Evolutionary conservation across 352 stramenopile genomes (phyloP), one percentile per base, ranked within the genome.

Genomic region (Globisporangium lucens): DNA sequence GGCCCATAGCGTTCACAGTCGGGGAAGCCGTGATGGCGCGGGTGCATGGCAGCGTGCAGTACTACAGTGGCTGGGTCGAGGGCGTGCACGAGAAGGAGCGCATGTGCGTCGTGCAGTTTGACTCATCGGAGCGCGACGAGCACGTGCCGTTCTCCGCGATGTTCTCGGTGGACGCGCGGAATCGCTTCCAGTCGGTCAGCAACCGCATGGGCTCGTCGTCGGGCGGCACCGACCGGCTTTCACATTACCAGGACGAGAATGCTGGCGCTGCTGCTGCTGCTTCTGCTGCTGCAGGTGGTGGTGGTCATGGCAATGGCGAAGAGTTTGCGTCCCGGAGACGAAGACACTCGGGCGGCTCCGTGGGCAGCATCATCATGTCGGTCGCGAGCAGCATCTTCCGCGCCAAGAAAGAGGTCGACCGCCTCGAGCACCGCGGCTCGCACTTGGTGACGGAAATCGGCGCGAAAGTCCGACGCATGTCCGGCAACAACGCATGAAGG

Each of bases 81-180:
- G 53, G 17, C 38, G 74, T 93, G 4, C 67, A 73, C 33, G 81
- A 90, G 57, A 85, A 85, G 46, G 74, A 89, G 15, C 78, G 82
- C 33, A 71, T 77, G 33, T 93, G 85, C 61, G 68, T 64, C n/a
- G 82, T 91, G 61, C 77, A 76, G 10, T 93, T 93, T 36, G 83
- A 93, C 57, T 93, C 82, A 2, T 89, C 79, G 20, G 85, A 89
- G 70, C 74, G 75, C 13, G 85, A 93, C 64, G 75, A 76, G 12
- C 59, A 68, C 30, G 81, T 93, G 35, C 82, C 78, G 55, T 93
- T 91, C 57, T 85, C 81, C 15, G 72, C 72, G 30, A 89, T 89
- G 76, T 91, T 91, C 63, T 89, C 85, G 0, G 75, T 89, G 36
- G 82, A 93, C 63, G 60, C 63, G 15, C 75, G 81, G 29, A 72